phyloP scores from a whole-genome alignment of 345 rosid genomes.

The Dipteronia dyeriana region DNA sequence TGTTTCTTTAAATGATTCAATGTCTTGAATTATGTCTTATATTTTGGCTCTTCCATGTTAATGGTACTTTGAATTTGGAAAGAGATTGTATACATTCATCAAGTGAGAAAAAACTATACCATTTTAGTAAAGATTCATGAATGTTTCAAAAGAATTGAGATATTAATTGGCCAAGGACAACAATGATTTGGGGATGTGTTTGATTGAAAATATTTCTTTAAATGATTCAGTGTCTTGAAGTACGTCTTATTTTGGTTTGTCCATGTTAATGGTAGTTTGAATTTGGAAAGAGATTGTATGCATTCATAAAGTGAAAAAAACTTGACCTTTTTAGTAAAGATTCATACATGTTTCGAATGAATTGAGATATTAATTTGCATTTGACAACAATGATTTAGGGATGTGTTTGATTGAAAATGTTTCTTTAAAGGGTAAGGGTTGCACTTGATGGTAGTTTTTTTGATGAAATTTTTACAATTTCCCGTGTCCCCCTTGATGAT shows the following conservation, averaged over 20 bases:
- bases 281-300: neutral
- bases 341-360: neutral
- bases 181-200: neutral
- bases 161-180: neutral
- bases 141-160: neutral
- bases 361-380: neutral
- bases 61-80: neutral
- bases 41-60: neutral
- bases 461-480: neutral
- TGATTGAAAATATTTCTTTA: too few relatives aligned
- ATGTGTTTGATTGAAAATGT: too few relatives aligned
- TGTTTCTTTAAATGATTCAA: neutral
- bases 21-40: neutral
- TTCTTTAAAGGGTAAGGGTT: neutral
- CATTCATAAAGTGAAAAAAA: neutral
- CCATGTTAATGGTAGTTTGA: neutral
- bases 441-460: neutral
- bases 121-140: neutral
- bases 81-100: neutral
- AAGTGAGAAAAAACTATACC: neutral
- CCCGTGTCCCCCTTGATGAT: neutral
- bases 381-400: neutral
- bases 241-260: neutral
- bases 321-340: neutral
- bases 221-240: too few relatives aligned